Percentiles rank a stretch among this genome's conserved stretches.
phyloP scores from a whole-genome alignment of 129 eudicot species.

The Artemisia argyi region DNA sequence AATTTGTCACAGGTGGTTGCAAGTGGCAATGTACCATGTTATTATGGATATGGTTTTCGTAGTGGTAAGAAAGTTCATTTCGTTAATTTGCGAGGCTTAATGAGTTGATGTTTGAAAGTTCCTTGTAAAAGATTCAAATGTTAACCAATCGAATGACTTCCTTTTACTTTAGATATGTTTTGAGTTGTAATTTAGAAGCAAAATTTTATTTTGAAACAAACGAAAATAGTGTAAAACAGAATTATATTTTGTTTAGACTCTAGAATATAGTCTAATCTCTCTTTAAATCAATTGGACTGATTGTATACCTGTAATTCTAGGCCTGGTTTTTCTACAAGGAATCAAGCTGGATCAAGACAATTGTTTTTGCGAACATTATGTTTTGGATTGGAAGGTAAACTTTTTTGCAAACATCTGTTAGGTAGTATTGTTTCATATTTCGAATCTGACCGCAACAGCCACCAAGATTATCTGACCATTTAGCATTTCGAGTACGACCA shows the following conservation, averaged over 20 bases:
- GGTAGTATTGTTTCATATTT: too few relatives aligned
- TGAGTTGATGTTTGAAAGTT: not conserved
- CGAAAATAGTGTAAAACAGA: too few relatives aligned
- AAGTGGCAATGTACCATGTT: not conserved
- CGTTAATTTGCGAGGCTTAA: not conserved
- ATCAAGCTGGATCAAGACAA: slow-evolving; percentile 16
- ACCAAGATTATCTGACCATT: too few relatives aligned
- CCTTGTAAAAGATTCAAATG: too few relatives aligned
- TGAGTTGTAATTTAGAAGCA: too few relatives aligned
- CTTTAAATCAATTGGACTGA: not conserved
- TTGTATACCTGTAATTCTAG: slow-evolving; percentile 3
- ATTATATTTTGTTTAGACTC: too few relatives aligned
- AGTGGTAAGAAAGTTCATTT: not conserved
- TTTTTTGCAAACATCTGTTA: too few relatives aligned
- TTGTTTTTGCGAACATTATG: not conserved
- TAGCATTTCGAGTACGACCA: too few relatives aligned
- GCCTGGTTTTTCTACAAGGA: slow-evolving; percentile 26
- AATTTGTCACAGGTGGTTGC: not conserved
- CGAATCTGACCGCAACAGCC: too few relatives aligned
- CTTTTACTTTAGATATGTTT: not conserved
- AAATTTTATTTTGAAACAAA: too few relatives aligned
- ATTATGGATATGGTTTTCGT: not conserved
- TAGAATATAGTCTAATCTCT: not conserved
- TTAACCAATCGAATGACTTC: not conserved
- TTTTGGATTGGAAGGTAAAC: slow-evolving; percentile 14